phyloP scores from a whole-genome alignment of 805 yeast species.

The Myxozyma sirexii region DNA sequence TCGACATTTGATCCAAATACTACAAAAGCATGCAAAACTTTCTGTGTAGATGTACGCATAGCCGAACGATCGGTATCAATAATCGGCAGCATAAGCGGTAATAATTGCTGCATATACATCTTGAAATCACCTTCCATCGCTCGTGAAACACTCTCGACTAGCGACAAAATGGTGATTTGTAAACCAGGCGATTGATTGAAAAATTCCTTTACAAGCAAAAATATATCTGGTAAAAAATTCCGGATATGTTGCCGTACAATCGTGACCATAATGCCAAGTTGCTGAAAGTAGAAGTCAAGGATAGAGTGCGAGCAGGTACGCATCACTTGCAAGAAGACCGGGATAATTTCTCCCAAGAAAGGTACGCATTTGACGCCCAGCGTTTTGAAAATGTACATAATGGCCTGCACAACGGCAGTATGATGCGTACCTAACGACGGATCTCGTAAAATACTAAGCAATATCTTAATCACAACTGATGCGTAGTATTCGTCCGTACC shows the following conservation, averaged over 20 bases:
- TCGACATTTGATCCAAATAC: slow-evolving; percentile 86
- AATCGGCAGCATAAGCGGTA: slow-evolving; percentile 74
- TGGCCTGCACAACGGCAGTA: slow-evolving; percentile 89
- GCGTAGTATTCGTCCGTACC: slow-evolving; percentile 84
- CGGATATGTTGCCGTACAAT: slow-evolving; percentile 90
- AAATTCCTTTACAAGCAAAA: slow-evolving; percentile 72
- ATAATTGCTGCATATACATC: slow-evolving; percentile 71
- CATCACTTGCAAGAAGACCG: slow-evolving; percentile 85
- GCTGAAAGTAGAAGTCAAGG: slow-evolving; percentile 87
- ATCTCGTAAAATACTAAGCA: slow-evolving; percentile 83
- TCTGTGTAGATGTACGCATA: slow-evolving; percentile 50
- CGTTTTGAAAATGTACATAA: slow-evolving; percentile 86
- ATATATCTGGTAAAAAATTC: slow-evolving; percentile 75
- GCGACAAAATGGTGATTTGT: slow-evolving; percentile 75
- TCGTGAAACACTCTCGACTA: slow-evolving; percentile 80
- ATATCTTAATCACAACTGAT: slow-evolving; percentile 85
- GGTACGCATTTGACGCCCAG: slow-evolving; percentile 86
- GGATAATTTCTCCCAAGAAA: slow-evolving; percentile 84
- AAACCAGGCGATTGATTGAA: slow-evolving; percentile 59
- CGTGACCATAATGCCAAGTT: slow-evolving; percentile 72
- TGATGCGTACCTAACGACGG: slow-evolving; percentile 84
- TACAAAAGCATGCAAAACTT: slow-evolving; percentile 79
- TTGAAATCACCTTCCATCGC: slow-evolving; percentile 94
- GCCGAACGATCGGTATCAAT: slow-evolving; percentile 67
- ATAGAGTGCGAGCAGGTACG: slow-evolving; percentile 68